Conservation (phyloP, 148 eudicot species). For the Mesembryanthemum crystallinum region DNA sequence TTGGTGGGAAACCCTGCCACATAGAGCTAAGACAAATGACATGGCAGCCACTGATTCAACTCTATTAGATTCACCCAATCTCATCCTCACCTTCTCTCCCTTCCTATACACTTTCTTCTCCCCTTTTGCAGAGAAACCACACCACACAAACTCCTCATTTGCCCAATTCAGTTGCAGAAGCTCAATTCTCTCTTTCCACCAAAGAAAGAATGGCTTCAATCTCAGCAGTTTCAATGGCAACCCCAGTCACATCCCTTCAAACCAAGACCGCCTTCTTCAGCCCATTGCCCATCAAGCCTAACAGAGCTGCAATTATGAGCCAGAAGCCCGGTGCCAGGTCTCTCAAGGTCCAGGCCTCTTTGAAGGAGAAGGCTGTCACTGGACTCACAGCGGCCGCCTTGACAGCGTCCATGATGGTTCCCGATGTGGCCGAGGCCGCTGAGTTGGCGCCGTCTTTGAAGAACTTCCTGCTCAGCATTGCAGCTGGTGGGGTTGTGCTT, state of each 20-base stretch:
- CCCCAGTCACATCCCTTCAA: conserved; percentile 28
- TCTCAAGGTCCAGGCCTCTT: conserved; percentile 36
- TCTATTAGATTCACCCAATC: conserved; percentile 37
- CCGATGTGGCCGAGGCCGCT: conserved; percentile 56
- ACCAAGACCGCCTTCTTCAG: conserved; percentile 37
- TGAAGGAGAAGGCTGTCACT: conserved; percentile 50
- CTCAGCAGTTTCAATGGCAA: conserved; percentile 43
- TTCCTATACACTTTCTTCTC: background rate
- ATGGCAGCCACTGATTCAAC: conserved; percentile 30
- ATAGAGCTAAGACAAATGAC: conserved; percentile 28
- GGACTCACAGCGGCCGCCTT: conserved; percentile 45
- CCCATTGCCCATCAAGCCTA: conserved; percentile 34
- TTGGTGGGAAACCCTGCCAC: conserved; percentile 23
- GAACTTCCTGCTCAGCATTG: conserved; percentile 57
- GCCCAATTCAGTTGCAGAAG: background rate
- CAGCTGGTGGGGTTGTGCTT: conserved; percentile 56
- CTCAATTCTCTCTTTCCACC: background rate
- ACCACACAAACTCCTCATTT: background rate
- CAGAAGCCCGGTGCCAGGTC: conserved; percentile 17
- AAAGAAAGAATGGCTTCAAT: conserved; percentile 38
- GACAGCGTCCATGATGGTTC: conserved; percentile 51
- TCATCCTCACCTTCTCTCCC: no score
- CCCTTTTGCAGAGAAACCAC: background rate
- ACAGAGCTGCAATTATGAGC: conserved; percentile 14
- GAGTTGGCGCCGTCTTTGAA: conserved; percentile 46